Conservation (phyloP, 2,329 filamentous ascomycete species). For the Neofusicoccum ribis region DNA sequence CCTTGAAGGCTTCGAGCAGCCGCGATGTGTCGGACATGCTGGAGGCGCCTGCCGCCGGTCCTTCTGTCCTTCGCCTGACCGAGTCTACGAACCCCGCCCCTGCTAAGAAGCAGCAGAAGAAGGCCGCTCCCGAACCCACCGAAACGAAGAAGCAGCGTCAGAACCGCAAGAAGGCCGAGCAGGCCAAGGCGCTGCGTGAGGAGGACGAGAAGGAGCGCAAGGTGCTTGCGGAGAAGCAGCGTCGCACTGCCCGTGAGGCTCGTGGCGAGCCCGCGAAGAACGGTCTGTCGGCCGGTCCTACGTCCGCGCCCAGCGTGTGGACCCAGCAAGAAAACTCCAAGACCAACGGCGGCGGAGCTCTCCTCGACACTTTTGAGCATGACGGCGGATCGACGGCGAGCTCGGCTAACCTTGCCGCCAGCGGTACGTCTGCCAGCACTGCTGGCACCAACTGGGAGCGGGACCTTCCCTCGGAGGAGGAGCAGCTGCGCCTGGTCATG, state of each 20-base stretch:
- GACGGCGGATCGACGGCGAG: slow-evolving; percentile 26
- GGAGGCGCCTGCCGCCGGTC: slow-evolving; percentile 66
- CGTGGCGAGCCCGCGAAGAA: slow-evolving; percentile 84
- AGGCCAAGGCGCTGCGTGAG: slow-evolving; percentile 71
- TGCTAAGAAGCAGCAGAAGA: slow-evolving; percentile 59
- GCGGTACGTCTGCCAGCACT: slow-evolving; percentile 34
- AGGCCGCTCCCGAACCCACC: slow-evolving; percentile 53
- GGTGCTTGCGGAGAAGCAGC: slow-evolving; percentile 75
- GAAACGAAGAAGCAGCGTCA: slow-evolving; percentile 96
- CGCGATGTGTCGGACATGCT: slow-evolving; percentile 90
- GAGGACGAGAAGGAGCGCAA: slow-evolving; percentile 79
- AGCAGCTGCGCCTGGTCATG: slow-evolving; percentile 56
- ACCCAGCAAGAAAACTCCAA: slow-evolving; percentile 35
- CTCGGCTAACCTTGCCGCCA: slow-evolving; percentile 39
- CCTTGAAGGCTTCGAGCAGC: slow-evolving; percentile 53
- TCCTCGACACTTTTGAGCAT: slow-evolving; percentile 54
- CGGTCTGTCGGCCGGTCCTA: slow-evolving; percentile 54
- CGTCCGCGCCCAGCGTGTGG: slow-evolving; percentile 58
- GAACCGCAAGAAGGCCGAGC: slow-evolving; percentile 85
- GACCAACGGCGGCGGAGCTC: slow-evolving; percentile 27
- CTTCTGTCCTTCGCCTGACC: slow-evolving; percentile 77
- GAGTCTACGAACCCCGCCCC: slow-evolving; percentile 57
- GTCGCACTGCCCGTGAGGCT: slow-evolving; percentile 75
- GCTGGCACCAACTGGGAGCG: slow-evolving; percentile 41
- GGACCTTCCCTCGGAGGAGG: slow-evolving; percentile 59